phyloP scores from a whole-genome alignment of 441 rosid genomes.

The Gossypium schwendimanii region DNA sequence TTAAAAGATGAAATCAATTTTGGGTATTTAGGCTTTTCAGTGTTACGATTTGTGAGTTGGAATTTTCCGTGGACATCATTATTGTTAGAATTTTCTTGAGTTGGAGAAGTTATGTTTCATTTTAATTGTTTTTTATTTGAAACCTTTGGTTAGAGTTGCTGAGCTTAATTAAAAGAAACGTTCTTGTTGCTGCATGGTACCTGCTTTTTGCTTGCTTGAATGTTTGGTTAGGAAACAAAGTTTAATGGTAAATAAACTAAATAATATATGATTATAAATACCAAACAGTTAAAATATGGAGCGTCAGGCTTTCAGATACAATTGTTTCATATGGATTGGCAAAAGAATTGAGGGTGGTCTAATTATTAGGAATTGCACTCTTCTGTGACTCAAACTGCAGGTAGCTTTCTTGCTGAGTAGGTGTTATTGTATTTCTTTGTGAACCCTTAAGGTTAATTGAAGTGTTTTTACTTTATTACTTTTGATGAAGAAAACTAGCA shows the following conservation, averaged over 20 bases:
- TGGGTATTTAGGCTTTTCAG: slow-evolving; percentile 1
- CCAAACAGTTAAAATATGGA: background rate
- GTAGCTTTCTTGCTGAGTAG: background rate
- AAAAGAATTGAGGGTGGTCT: background rate
- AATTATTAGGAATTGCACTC: background rate
- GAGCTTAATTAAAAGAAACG: background rate
- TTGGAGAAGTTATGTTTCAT: background rate
- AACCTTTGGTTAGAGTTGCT: background rate
- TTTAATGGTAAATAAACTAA: background rate
- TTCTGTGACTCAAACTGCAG: background rate
- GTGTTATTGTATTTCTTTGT: background rate
- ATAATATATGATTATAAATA: background rate
- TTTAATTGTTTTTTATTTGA: background rate
- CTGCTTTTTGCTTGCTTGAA: background rate
- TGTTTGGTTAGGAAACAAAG: background rate
- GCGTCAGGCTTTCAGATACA: background rate
- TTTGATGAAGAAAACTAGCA: background rate
- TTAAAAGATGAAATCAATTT: background rate
- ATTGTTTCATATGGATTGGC: background rate
- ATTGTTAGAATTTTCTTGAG: background rate
- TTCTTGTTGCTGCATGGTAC: background rate
- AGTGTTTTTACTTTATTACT: background rate
- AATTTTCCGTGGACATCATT: background rate
- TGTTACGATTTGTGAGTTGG: background rate
- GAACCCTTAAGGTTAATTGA: background rate